Evolutionary conservation across 108 stramenopile species (phyloP).

Genomic region (Cyclotella atomus): DNA sequence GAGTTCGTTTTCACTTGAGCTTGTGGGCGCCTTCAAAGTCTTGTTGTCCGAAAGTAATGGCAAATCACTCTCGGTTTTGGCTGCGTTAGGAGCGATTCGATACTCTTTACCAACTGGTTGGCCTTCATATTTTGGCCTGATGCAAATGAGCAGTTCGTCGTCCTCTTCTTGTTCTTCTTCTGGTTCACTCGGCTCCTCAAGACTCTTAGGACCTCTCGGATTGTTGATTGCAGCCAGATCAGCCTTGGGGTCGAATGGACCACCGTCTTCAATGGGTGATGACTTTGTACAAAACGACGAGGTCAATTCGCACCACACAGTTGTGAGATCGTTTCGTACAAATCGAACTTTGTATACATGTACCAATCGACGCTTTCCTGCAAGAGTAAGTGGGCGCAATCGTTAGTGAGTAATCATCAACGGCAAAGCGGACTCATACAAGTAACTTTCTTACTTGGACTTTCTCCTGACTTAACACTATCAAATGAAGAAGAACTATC

Average conservation of each 20-base stretch:
- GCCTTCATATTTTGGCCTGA: neutral
- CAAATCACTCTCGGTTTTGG: no score
- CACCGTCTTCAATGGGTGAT: neutral
- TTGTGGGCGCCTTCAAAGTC: neutral
- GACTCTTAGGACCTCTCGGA: neutral
- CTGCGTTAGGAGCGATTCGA: neutral
- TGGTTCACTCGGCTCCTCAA: neutral
- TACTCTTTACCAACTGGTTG: neutral
- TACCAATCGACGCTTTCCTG: neutral
- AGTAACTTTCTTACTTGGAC: neutral
- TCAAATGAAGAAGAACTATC: neutral
- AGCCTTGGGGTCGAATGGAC: neutral
- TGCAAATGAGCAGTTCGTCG: slow-evolving; percentile 3
- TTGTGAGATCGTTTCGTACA: neutral
- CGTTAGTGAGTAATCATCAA: neutral
- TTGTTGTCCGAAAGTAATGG: neutral
- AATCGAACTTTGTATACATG: neutral
- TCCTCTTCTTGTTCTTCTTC: neutral
- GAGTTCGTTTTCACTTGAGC: neutral
- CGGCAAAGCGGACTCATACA: neutral
- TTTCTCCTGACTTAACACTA: neutral
- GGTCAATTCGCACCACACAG: neutral
- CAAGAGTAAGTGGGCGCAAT: no score
- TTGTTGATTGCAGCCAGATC: neutral
- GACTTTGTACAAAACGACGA: neutral